Percentiles rank a stretch among this genome's conserved stretches.
phyloP scores from a whole-genome alignment of 1,284 basidiomycete species.

The Puccinia hordei region DNA sequence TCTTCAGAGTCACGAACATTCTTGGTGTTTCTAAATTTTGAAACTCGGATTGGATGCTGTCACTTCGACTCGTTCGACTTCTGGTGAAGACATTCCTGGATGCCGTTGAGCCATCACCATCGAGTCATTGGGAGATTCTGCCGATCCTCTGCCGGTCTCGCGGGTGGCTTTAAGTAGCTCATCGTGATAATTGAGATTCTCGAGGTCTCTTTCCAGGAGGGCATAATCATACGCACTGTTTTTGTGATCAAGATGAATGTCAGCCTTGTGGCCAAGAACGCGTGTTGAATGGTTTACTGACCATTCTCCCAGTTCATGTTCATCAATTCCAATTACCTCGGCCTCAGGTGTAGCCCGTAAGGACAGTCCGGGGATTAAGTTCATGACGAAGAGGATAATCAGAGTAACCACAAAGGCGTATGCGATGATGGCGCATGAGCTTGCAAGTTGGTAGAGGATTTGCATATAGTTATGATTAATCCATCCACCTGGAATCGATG shows the following conservation, averaged over 20 bases:
- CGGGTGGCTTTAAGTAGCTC: constrained; percentile 35
- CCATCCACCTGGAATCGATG: constrained; percentile 80
- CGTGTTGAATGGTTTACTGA: neutral
- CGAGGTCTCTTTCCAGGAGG: constrained; percentile 43
- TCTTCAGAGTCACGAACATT: too few relatives aligned
- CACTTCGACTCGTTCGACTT: neutral
- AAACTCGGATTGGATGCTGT: neutral
- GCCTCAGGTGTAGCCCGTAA: constrained; percentile 78
- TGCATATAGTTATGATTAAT: constrained; percentile 72
- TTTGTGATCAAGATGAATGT: neutral
- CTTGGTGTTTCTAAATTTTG: neutral
- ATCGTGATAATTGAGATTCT: constrained; percentile 47
- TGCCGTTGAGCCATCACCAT: neutral
- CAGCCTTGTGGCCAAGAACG: neutral
- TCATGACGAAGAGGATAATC: constrained; percentile 86
- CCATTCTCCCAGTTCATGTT: constrained; percentile 87
- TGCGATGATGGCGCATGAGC: constrained; percentile 71
- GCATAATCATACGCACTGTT: constrained; percentile 51
- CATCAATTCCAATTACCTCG: constrained; percentile 90
- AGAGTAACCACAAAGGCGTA: constrained; percentile 72
- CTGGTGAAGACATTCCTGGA: neutral
- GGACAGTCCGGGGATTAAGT: constrained; percentile 81
- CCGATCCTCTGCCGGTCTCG: constrained; percentile 11
- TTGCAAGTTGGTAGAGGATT: constrained; percentile 83
- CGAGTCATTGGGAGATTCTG: neutral